Evolutionary conservation across 495 filamentous ascomycete species (phyloP).

Genomic region (Cercophora newfieldiana): DNA sequence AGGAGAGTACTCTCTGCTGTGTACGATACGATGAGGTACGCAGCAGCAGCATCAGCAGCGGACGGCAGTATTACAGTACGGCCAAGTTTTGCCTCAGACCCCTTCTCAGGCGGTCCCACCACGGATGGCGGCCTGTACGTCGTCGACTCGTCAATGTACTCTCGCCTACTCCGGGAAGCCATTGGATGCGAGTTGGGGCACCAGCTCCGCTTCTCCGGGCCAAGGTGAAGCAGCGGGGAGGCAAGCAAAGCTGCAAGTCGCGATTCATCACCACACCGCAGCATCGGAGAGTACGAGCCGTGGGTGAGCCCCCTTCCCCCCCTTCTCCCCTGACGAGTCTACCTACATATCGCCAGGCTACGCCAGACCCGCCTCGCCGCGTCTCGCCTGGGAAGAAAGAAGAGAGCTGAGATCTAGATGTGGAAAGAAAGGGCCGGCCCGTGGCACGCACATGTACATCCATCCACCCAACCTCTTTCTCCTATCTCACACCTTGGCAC

Average conservation of each 20-base stretch:
- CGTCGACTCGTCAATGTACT: slow-evolving; percentile 1
- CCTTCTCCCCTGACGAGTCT: slow-evolving; percentile 2
- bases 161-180: slow-evolving; percentile 15
- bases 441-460: no score
- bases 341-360: not conserved
- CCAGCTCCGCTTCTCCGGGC: not conserved
- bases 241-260: slow-evolving; percentile 4
- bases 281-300: slow-evolving; percentile 16
- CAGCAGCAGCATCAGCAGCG: not conserved
- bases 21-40: no score
- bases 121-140: slow-evolving; percentile 3
- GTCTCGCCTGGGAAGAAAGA: not conserved
- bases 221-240: not conserved
- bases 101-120: slow-evolving; percentile 19
- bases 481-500: not conserved
- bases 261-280: not conserved
- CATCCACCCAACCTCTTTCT: no score
- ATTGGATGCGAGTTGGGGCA: slow-evolving; percentile 18
- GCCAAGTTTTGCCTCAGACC: not conserved
- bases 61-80: slow-evolving; percentile 15
- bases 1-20: not conserved
- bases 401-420: slow-evolving; percentile 11
- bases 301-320: no score
- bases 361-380: not conserved
- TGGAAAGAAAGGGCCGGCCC: slow-evolving; percentile 18